phyloP scores from a whole-genome alignment of 129 eudicot genomes.

The Artemisia tridentata region DNA sequence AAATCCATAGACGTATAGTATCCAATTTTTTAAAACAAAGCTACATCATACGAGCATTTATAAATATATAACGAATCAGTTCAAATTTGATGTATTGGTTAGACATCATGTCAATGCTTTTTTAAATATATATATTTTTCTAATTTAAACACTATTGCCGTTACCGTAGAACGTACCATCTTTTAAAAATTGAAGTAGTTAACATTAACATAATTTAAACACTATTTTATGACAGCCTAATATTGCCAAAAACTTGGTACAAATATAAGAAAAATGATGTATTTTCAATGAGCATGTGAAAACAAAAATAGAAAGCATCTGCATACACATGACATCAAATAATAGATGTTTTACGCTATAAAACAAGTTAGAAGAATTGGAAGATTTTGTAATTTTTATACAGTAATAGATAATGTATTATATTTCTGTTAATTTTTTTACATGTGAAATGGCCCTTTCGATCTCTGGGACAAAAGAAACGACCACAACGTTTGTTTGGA shows the following conservation, averaged over 20 bases:
- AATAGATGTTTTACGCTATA: conserved; percentile 26
- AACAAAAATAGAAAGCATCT: conserved; percentile 20
- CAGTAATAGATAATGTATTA: not conserved
- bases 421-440: not conserved
- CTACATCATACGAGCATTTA: too few relatives aligned
- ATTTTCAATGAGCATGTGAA: conserved; percentile 29
- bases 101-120: too few relatives aligned
- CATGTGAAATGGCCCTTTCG: too few relatives aligned
- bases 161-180: not conserved
- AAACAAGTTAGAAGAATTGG: conserved; percentile 24
- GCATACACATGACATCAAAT: conserved; percentile 24
- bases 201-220: too few relatives aligned
- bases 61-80: too few relatives aligned
- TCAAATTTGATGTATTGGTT: too few relatives aligned
- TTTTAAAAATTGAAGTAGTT: not conserved
- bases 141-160: not conserved
- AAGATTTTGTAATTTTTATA: not conserved
- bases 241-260: conserved; percentile 12
- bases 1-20: too few relatives aligned
- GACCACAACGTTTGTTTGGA: not conserved
- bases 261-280: conserved; percentile 1
- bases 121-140: too few relatives aligned
- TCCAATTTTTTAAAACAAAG: too few relatives aligned
- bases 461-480: not conserved
- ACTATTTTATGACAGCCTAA: conserved; percentile 5